Conservation (phyloP, 164 flowering plant genomes). For the Kingdonia uniflora region DNA sequence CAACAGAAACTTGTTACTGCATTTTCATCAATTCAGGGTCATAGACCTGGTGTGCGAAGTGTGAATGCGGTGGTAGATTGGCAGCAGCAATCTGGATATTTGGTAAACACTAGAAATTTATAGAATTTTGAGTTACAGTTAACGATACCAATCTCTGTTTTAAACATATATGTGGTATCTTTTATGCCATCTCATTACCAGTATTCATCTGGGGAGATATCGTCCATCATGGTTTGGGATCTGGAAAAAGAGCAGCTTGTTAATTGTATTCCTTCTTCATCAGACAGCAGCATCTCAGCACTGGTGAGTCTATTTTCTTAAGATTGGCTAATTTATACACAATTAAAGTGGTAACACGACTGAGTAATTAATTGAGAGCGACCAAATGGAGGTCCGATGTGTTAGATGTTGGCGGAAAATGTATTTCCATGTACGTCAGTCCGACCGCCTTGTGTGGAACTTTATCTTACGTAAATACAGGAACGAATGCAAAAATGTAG, state of each 20-base stretch:
- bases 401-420: no score
- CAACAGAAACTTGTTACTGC: constrained; percentile 87
- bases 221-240: constrained; percentile 91
- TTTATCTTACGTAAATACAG: no score
- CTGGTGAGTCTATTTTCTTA: constrained; percentile 39
- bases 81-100: constrained; percentile 96
- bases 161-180: not conserved
- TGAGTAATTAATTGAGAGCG: no score
- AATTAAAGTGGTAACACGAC: no score
- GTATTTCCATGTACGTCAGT: no score
- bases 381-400: no score
- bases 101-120: constrained; percentile 34
- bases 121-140: not conserved
- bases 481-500: no score
- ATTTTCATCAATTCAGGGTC: constrained; percentile 85
- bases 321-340: no score
- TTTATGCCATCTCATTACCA: constrained; percentile 9
- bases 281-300: constrained; percentile 75
- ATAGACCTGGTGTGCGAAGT: constrained; percentile 61
- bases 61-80: constrained; percentile 92
- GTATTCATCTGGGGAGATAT: constrained; percentile 85
- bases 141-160: not conserved
- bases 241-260: constrained; percentile 85
- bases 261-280: constrained; percentile 49
- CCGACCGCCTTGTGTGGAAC: no score